Evolutionary conservation across 768 basidiomycete species (phyloP), one percentile per base, ranked within the genome.

Genomic region (Leccinellum albellum): DNA sequence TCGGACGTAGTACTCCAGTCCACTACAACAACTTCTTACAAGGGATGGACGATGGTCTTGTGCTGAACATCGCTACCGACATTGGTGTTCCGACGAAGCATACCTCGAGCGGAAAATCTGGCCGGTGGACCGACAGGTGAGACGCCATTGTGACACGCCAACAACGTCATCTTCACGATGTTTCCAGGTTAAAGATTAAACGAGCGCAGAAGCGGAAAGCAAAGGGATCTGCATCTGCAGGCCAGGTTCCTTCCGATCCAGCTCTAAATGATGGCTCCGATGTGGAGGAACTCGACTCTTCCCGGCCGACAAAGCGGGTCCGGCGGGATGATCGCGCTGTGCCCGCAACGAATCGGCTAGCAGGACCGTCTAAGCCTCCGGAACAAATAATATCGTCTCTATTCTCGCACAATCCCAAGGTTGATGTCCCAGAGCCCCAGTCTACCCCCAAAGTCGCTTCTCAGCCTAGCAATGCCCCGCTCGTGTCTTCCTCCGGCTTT

Each of bases 331-430:
- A 68, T 42, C 53, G 61, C 64, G 59, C 40, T 50, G 32, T 57
- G 21, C 31, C 50, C 14, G 45, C 58, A 56, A 28, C 60, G 59
- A 40, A 60, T 55, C 57, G 63, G 60, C 52, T 50, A 60, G 29
- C 65, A 65, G 48, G 65, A 57, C 35, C 65, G 61, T 32, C 66
- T 64, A 59, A 73, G 67, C 75, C 57, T 13, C 66, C 66, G 1
- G 77, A 79, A 2, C 88, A 89, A 62, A 75, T 94, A 57, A 91
- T 96, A 59, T 97, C 94, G 0, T 94, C 93, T 9, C 78, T 96
- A 8, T 96, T 96, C 75, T 84, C 91, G 3, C 89, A 82, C 60
- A 93, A 94, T 62, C 91, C 91, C 2, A 83, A 82, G 68, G 69
- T 89, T 23, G 79, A 83, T n/a, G 60, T 63, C 0, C 80, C 80